phyloP scores from a whole-genome alignment of 1,284 basidiomycete species.

The Sporisorium exsertum region DNA sequence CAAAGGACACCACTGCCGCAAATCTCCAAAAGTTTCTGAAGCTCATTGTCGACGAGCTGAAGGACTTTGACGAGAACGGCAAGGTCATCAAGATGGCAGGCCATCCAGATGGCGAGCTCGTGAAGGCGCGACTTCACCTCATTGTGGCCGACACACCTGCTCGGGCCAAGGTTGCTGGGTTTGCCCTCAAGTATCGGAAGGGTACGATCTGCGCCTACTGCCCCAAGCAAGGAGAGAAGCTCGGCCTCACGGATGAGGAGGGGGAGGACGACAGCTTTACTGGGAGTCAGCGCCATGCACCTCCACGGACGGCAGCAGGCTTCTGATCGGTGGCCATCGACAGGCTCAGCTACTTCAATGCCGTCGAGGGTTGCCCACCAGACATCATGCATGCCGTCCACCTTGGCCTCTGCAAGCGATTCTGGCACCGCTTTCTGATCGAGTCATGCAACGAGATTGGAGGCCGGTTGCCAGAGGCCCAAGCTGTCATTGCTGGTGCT shows the following conservation, averaged over 20 bases:
- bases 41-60: conserved; percentile 11
- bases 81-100: neutral
- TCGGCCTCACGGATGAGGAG: neutral
- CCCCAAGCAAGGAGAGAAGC: no score
- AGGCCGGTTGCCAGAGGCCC: neutral
- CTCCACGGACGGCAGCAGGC: neutral
- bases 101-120: neutral
- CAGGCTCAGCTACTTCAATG: conserved; percentile 13
- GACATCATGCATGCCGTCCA: conserved; percentile 17
- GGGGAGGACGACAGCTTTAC: neutral
- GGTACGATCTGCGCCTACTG: neutral
- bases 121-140: neutral
- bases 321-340: neutral
- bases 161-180: conserved; percentile 5
- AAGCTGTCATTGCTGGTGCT: neutral
- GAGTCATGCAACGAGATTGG: conserved; percentile 2
- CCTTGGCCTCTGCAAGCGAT: conserved; percentile 17
- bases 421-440: conserved; percentile 11
- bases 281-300: neutral
- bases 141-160: conserved; percentile 7
- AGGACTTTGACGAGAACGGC: neutral
- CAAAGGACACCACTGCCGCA: neutral
- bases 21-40: neutral
- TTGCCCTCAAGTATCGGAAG: neutral
- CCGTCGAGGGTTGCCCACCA: neutral